Conservation (phyloP, 164 flowering plant genomes). For the Cinnamomum micranthum region DNA sequence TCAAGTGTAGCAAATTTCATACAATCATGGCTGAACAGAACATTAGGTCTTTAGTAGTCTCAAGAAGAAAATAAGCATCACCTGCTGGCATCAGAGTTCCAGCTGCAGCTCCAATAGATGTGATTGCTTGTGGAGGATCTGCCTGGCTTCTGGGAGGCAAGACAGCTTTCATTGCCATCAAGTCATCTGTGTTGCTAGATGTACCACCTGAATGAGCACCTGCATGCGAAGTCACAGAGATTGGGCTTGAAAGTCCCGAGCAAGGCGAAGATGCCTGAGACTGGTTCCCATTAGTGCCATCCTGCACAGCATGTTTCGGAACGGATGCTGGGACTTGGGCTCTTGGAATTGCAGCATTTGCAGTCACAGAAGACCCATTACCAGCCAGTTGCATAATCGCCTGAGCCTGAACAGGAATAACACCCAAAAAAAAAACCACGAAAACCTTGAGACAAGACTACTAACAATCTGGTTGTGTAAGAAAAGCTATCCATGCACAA, state of each 20-base stretch:
- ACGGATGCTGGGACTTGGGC: slow-evolving; percentile 37
- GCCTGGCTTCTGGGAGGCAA: slow-evolving; percentile 38
- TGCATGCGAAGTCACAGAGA: slow-evolving; percentile 58
- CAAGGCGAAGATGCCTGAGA: slow-evolving; percentile 30
- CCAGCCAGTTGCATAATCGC: slow-evolving; percentile 88
- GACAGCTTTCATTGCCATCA: slow-evolving; percentile 30
- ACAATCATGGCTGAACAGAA: neutral
- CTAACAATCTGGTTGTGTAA: too few relatives aligned
- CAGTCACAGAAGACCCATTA: slow-evolving; percentile 38
- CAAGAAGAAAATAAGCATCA: slow-evolving; percentile 11
- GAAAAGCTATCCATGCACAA: too few relatives aligned
- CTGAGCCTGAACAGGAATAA: slow-evolving; percentile 52
- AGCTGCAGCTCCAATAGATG: slow-evolving; percentile 30
- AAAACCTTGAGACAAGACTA: too few relatives aligned
- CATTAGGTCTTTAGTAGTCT: neutral
- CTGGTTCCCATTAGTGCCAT: slow-evolving; percentile 39
- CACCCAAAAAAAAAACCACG: neutral
- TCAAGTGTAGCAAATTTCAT: neutral
- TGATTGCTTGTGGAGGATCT: slow-evolving; percentile 31
- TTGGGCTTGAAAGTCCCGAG: slow-evolving; percentile 60
- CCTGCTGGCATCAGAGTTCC: slow-evolving; percentile 57
- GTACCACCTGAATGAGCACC: slow-evolving; percentile 51
- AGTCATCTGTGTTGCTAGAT: slow-evolving; percentile 49
- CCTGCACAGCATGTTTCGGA: slow-evolving; percentile 31
- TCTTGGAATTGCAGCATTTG: slow-evolving; percentile 20